A percentile compares a stretch with the other conserved stretches of the same genome.
These are phyloP conservation scores for Beta vulgaris DNA, from an alignment of 148 eudicot species.

Conservation along the genomic window DNA sequence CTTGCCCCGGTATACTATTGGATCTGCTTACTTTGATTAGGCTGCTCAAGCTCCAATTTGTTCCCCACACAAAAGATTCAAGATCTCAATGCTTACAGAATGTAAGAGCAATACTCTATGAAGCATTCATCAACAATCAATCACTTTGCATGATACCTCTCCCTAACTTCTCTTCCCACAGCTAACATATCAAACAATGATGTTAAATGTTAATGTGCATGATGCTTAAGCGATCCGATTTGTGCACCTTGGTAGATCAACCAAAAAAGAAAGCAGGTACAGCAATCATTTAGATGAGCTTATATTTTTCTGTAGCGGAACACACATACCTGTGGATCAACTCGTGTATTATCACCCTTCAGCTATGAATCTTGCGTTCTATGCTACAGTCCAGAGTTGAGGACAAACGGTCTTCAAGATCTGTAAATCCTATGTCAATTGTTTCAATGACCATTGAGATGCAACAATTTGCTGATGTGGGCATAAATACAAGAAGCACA, in stretches of 20 bases:
- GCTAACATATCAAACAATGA: background rate
- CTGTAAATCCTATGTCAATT: background rate
- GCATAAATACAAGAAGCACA: background rate
- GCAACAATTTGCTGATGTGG: conserved; percentile 1
- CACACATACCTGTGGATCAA: conserved; percentile 16
- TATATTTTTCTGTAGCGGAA: background rate
- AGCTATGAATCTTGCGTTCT: background rate
- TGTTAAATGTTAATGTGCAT: background rate
- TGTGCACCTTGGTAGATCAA: too few relatives aligned
- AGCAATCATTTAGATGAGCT: background rate
- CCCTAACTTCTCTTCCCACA: background rate
- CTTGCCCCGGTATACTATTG: too few relatives aligned
- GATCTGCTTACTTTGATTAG: too few relatives aligned
- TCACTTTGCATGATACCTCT: background rate
- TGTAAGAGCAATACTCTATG: background rate
- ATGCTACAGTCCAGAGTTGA: background rate
- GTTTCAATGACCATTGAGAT: background rate
- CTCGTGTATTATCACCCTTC: background rate
- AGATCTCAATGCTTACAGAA: too few relatives aligned
- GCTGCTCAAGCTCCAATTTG: background rate
- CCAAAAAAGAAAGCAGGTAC: too few relatives aligned
- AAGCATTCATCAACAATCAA: background rate
- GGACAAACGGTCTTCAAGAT: background rate
- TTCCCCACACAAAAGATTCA: background rate
- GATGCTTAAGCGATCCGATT: background rate